These are phyloP conservation scores for Globisporangium polare DNA, from an alignment of 352 stramenopile species.

Conservation along the genomic window DNA sequence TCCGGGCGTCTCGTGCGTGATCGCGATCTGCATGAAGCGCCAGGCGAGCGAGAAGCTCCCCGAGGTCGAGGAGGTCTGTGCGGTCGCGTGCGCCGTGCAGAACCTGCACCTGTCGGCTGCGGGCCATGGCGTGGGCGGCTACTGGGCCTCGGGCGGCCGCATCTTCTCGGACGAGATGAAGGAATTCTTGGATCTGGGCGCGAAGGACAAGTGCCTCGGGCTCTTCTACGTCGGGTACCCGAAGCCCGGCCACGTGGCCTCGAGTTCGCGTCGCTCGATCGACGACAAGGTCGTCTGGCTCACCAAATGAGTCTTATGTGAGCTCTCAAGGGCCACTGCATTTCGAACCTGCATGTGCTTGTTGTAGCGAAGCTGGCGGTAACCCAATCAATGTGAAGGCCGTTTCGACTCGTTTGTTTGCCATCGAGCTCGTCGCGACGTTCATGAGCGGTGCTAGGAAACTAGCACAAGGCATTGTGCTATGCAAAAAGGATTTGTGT, in stretches of 20 bases:
- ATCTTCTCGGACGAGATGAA: constrained; percentile 80
- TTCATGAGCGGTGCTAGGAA: no score
- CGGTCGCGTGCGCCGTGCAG: constrained; percentile 76
- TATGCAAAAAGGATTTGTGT: no score
- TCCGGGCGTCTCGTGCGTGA: constrained; percentile 60
- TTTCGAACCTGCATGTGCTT: no score
- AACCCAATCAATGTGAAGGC: no score
- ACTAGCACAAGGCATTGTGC: no score
- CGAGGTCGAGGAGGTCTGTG: constrained; percentile 76
- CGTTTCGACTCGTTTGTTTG: no score
- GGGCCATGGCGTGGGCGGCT: constrained; percentile 58
- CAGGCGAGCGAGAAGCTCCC: constrained; percentile 78
- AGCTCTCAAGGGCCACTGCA: no score
- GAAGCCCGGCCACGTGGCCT: constrained; percentile 43
- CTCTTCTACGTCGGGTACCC: constrained; percentile 79
- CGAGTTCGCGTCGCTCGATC: constrained; percentile 53
- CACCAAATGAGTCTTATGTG: no score
- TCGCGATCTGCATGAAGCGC: constrained; percentile 86
- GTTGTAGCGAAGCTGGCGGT: no score
- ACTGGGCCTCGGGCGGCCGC: constrained; percentile 74
- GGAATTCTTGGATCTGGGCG: constrained; percentile 54
- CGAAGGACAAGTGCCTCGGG: constrained; percentile 75
- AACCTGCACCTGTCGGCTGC: constrained; percentile 81
- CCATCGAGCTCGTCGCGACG: no score
- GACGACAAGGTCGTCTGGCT: constrained; percentile 71